These are phyloP conservation scores for Aspergillus aculeatus DNA, from an alignment of 2,329 filamentous ascomycete species.

Conservation along the genomic window DNA sequence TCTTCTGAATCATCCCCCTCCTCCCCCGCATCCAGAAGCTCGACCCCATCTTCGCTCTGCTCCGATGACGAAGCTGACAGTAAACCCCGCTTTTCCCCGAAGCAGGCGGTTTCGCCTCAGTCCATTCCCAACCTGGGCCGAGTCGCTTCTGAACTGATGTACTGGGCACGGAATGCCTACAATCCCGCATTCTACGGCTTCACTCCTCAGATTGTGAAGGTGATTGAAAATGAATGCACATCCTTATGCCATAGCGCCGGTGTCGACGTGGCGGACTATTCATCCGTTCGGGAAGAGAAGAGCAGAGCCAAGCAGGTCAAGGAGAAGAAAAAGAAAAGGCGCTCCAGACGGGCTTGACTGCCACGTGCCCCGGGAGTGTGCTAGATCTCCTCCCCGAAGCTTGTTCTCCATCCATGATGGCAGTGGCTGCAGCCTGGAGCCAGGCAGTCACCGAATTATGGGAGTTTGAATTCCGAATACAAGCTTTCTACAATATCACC, in stretches of 20 bases:
- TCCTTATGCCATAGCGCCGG: slow-evolving; percentile 36
- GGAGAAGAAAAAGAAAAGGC: slow-evolving; percentile 25
- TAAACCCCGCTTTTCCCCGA: slow-evolving; percentile 11
- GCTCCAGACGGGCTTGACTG: slow-evolving; percentile 14
- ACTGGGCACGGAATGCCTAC: slow-evolving; percentile 47
- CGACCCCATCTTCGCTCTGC: slow-evolving; percentile 20
- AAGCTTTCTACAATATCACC: slow-evolving; percentile 1
- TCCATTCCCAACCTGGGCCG: slow-evolving; percentile 37
- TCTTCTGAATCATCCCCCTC: slow-evolving; percentile 34
- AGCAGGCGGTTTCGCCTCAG: slow-evolving; percentile 15
- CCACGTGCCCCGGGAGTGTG: neutral
- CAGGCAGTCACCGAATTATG: neutral
- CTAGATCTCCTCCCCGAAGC: neutral
- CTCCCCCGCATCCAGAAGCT: slow-evolving; percentile 24
- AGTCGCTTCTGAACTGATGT: slow-evolving; percentile 42
- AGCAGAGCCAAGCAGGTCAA: slow-evolving; percentile 23
- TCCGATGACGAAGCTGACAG: slow-evolving; percentile 29
- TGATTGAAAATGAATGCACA: slow-evolving; percentile 41
- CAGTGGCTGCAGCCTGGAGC: slow-evolving; percentile 4
- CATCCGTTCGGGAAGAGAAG: slow-evolving; percentile 22
- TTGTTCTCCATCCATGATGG: neutral
- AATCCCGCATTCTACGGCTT: slow-evolving; percentile 46
- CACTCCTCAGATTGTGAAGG: slow-evolving; percentile 36
- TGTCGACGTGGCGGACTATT: slow-evolving; percentile 34
- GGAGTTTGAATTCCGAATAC: neutral